phyloP scores from a whole-genome alignment of 768 basidiomycete genomes.

The Hygrophorus pudorinus region DNA sequence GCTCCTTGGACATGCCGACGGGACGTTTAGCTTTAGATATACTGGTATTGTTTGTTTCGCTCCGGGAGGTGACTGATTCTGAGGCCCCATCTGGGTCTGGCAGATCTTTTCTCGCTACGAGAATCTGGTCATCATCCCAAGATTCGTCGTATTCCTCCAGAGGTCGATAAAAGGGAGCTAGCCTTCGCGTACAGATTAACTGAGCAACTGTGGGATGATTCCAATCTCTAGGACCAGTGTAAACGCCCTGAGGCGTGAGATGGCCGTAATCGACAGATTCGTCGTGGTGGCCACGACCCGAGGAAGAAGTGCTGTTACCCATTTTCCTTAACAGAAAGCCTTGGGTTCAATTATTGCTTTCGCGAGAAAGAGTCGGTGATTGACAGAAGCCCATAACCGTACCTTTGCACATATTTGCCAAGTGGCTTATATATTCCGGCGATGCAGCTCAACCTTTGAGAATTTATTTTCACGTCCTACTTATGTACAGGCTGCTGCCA shows the following conservation, averaged over 20 bases:
- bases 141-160: slow-evolving; percentile 85
- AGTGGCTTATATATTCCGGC: no score
- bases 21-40: slow-evolving; percentile 52
- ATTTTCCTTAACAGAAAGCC: slow-evolving; percentile 25
- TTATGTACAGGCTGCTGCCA: no score
- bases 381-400: neutral
- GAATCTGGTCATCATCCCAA: slow-evolving; percentile 85
- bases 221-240: slow-evolving; percentile 81
- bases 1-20: slow-evolving; percentile 52
- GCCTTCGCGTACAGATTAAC: slow-evolving; percentile 76
- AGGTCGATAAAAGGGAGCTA: slow-evolving; percentile 95
- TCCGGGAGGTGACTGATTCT: slow-evolving; percentile 21
- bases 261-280: slow-evolving; percentile 78
- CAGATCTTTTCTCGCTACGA: slow-evolving; percentile 66
- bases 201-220: slow-evolving; percentile 80
- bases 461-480: no score
- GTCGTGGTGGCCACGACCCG: slow-evolving; percentile 65
- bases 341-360: slow-evolving; percentile 1
- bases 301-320: slow-evolving; percentile 78
- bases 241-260: slow-evolving; percentile 77
- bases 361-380: neutral
- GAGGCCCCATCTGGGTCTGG: slow-evolving; percentile 35
- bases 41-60: slow-evolving; percentile 26
- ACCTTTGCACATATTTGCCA: no score
- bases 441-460: no score